Evolutionary conservation across 441 rosid genomes (phyloP).

Genomic region (Brassica balearica): DNA sequence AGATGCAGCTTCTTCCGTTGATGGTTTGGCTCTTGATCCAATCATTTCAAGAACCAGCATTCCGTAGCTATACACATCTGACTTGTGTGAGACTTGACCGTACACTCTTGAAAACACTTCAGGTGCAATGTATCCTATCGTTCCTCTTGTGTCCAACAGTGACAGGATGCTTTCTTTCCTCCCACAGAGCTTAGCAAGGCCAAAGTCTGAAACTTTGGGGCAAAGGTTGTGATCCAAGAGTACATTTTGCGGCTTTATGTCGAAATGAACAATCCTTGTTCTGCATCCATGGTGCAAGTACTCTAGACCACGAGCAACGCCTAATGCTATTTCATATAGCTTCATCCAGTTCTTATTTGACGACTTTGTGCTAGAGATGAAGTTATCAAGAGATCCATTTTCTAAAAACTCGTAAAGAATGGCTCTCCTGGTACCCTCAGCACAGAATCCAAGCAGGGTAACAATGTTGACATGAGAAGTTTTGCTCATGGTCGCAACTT

Average conservation of each 20-base stretch:
- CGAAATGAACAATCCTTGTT: constrained; percentile 62
- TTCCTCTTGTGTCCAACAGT: constrained; percentile 41
- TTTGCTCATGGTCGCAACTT: background rate
- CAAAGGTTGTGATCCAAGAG: constrained; percentile 47
- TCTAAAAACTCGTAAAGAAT: background rate
- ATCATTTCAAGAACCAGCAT: constrained; percentile 48
- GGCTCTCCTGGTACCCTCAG: background rate
- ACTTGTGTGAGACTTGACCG: too few species aligned
- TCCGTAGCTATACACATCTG: constrained; percentile 43
- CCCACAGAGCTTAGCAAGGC: constrained; percentile 46
- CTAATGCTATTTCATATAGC: background rate
- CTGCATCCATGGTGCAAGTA: constrained; percentile 61
- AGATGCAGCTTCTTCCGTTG: background rate
- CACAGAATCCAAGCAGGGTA: background rate
- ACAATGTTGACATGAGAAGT: background rate
- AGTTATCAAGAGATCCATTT: constrained; percentile 20
- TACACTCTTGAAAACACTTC: constrained; percentile 26
- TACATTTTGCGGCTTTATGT: constrained; percentile 61
- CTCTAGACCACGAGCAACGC: constrained; percentile 49
- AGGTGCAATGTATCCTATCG: constrained; percentile 46
- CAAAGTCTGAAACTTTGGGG: constrained; percentile 56
- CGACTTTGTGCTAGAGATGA: background rate
- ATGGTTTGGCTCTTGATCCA: constrained; percentile 32
- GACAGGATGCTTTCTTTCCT: constrained; percentile 41
- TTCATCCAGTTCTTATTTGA: background rate